Base-by-base conservation (phyloP, 2,329 filamentous ascomycete genomes). In the Ceratocystis harringtonii region DNA sequence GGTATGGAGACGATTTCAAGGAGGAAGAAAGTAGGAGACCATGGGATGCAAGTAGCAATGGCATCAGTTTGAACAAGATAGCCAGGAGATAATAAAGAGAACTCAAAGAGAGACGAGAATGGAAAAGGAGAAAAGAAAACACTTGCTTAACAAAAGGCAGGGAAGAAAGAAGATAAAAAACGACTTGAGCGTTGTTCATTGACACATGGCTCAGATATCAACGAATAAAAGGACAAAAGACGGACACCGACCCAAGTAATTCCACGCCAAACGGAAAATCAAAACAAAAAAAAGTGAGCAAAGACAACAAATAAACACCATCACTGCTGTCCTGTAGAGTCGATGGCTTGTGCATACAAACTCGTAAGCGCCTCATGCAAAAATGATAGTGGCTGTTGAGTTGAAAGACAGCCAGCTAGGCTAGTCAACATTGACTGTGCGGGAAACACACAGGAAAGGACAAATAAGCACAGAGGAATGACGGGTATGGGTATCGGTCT, bases 151-250 rank as follows among this genome's bases (percentile, higher is more conserved):
- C 43, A 45, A 25, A 55, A 57, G 48, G 58, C 52, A 64, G 55
- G 63, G 32, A 32, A 41, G 57, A 55, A 32, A 62, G 25, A 36
- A 67, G 32, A 65, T 15, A 50, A 32, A 45, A 36, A 19, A 63
- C 32, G 28, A 65, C 63, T 44, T 44, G 45, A 65, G 63, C 63
- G 28, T 52, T 65, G 63, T 65, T 65, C 63, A 65, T 65, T 57
- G 52, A 65, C 28, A 44, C 57, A 60, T 65, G 45, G 55, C 63
- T 61, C 25, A 30, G 32, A 62, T 44, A 62, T 44, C 30, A 60
- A 63, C 45, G 17, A 32, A 32, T 17, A 41, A 62, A 67, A 48
- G 25, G 58, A 58, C 32, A 17, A 63, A 55, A 32, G 61, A 41
- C 41, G 43, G 25, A 17, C 50, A 41, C 43, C 6, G 22, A 10